Evolutionary conservation across 2,329 filamentous ascomycete species (phyloP).

Genomic region (Daldinia sp.): DNA sequence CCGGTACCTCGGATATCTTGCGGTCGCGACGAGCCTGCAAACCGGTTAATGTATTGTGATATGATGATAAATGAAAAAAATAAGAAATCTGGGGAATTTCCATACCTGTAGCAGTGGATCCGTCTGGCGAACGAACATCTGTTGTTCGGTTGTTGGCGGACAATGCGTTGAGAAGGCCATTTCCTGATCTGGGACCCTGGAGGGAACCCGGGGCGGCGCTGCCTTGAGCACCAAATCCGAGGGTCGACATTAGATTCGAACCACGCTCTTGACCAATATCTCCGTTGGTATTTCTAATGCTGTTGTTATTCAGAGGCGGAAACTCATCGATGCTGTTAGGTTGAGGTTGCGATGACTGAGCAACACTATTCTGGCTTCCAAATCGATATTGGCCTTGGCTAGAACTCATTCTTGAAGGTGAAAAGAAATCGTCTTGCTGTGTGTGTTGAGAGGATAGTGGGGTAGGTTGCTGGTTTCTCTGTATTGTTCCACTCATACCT

Average conservation of each 20-base stretch:
- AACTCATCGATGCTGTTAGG: constrained; percentile 69
- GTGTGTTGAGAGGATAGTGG: constrained; percentile 64
- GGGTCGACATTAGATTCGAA: constrained; percentile 63
- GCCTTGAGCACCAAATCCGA: constrained; percentile 65
- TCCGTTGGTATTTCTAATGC: constrained; percentile 63
- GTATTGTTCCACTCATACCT: constrained; percentile 62
- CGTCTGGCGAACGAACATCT: constrained; percentile 64
- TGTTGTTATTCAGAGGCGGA: constrained; percentile 65
- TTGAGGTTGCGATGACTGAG: constrained; percentile 62
- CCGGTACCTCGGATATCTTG: constrained; percentile 59
- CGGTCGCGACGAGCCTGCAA: constrained; percentile 54
- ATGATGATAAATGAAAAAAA: not conserved
- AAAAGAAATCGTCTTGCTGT: constrained; percentile 63
- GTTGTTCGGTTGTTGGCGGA: constrained; percentile 67
- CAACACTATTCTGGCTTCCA: constrained; percentile 59
- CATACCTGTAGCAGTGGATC: constrained; percentile 55
- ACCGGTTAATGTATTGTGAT: constrained; percentile 43
- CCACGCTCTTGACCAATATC: constrained; percentile 69
- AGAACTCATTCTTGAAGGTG: constrained; percentile 55
- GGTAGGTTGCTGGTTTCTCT: constrained; percentile 64
- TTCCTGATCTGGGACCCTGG: constrained; percentile 63
- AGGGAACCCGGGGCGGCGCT: constrained; percentile 55
- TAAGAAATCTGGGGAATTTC: not conserved
- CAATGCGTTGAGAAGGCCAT: constrained; percentile 73
- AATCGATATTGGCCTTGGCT: constrained; percentile 66